A percentile compares a stretch with the other conserved stretches of the same genome.
Conservation (phyloP, 2,329 filamentous ascomycete species). For the Stachybotrys chlorohalonatus region DNA sequence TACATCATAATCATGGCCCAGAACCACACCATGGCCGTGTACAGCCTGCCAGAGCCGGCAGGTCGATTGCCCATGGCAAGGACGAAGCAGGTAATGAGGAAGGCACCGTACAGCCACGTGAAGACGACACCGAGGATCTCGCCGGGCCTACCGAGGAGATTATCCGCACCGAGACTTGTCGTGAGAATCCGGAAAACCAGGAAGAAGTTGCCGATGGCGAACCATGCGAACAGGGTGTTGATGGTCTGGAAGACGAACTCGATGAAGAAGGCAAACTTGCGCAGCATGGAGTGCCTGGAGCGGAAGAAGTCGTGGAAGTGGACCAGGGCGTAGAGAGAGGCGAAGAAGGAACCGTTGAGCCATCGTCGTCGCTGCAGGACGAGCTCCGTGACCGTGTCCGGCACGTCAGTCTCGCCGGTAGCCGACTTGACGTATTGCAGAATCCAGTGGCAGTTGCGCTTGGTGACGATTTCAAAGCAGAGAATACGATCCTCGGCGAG, state of each 20-base stretch:
- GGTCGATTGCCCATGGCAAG: constrained; percentile 90
- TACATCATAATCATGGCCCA: constrained; percentile 93
- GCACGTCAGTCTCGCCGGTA: constrained; percentile 93
- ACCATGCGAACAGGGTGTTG: constrained; percentile 99
- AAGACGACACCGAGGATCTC: constrained; percentile 81
- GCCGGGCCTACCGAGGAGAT: constrained; percentile 68
- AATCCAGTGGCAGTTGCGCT: constrained; percentile 96
- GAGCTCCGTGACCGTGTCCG: constrained; percentile 86
- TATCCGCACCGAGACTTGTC: constrained; percentile 61
- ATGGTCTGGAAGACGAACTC: constrained; percentile 92
- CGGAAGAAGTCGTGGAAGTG: constrained; percentile 97
- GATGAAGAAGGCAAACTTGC: constrained; percentile 83
- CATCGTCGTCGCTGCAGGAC: constrained; percentile 93
- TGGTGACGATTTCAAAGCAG: constrained; percentile 95
- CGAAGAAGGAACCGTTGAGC: constrained; percentile 98
- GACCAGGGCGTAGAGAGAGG: constrained; percentile 85
- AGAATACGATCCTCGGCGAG: constrained; percentile 97
- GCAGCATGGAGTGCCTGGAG: constrained; percentile 76
- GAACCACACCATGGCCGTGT: constrained; percentile 97
- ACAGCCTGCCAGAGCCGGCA: constrained; percentile 85
- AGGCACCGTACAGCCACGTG: constrained; percentile 91
- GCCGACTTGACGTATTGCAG: constrained; percentile 97
- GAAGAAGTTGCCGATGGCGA: constrained; percentile 98
- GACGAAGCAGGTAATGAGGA: constrained; percentile 89
- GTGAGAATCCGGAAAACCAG: constrained; percentile 96